Evolutionary conservation across 2,329 filamentous ascomycete genomes (phyloP).

Genomic region (Arthrocladium fulminans): DNA sequence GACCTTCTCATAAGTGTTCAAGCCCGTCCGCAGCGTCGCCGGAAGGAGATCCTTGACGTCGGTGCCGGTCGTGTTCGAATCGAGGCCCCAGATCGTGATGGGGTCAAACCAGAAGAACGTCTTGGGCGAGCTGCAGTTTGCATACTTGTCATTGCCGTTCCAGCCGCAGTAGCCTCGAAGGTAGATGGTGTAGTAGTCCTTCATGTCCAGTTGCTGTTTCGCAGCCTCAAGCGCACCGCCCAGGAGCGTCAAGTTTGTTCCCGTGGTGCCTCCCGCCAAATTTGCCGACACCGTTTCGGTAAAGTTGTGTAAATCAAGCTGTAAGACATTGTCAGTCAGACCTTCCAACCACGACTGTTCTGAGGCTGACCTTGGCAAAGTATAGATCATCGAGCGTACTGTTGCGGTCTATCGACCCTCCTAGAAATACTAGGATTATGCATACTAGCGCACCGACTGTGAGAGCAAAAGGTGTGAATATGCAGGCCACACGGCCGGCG

Average conservation of each 20-base stretch:
- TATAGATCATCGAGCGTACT: slow-evolving; percentile 43
- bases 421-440: slow-evolving; percentile 49
- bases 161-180: slow-evolving; percentile 82
- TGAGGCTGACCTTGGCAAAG: slow-evolving; percentile 42
- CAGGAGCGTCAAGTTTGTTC: slow-evolving; percentile 29
- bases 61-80: slow-evolving; percentile 42
- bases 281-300: slow-evolving; percentile 39
- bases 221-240: slow-evolving; percentile 29
- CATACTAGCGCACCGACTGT: slow-evolving; percentile 70
- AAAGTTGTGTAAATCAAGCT: slow-evolving; percentile 55
- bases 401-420: slow-evolving; percentile 45
- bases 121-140: slow-evolving; percentile 59
- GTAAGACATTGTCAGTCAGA: slow-evolving; percentile 35
- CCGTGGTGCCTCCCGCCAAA: slow-evolving; percentile 23
- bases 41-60: slow-evolving; percentile 57
- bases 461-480: slow-evolving; percentile 75
- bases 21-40: slow-evolving; percentile 53
- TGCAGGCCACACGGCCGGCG: slow-evolving; percentile 73
- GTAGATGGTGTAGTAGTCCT: slow-evolving; percentile 69
- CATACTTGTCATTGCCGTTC: slow-evolving; percentile 43
- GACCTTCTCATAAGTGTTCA: slow-evolving; percentile 65
- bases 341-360: neutral
- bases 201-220: slow-evolving; percentile 48
- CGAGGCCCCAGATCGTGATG: slow-evolving; percentile 57
- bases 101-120: slow-evolving; percentile 70